Conservation (phyloP, 2,329 filamentous ascomycete species). For the Aspergillus calidoustus region DNA sequence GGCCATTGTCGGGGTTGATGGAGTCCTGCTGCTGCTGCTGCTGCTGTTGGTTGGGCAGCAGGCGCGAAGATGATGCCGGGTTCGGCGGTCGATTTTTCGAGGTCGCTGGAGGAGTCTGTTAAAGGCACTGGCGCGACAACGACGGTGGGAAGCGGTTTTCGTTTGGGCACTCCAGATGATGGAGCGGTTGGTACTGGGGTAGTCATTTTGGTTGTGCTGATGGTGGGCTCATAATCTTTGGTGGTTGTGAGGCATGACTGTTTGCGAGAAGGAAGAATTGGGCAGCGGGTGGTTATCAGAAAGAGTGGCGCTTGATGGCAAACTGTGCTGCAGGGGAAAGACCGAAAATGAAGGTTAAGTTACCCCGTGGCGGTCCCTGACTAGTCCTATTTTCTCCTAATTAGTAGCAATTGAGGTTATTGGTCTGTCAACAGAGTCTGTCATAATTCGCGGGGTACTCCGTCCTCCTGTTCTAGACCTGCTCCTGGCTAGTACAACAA, state of each 20-base stretch:
- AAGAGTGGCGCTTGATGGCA: slow-evolving; percentile 1
- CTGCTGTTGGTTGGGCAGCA: background rate
- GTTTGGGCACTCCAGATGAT: slow-evolving; percentile 10
- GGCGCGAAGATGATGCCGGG: background rate
- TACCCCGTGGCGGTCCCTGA: background rate
- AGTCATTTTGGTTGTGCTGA: background rate
- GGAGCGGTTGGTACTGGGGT: background rate
- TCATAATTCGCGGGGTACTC: background rate
- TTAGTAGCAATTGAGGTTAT: background rate
- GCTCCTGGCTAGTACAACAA: background rate
- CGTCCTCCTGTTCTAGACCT: background rate
- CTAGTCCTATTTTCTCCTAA: background rate
- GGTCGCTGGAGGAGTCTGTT: slow-evolving; percentile 4
- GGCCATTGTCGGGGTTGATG: background rate
- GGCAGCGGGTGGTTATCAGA: background rate
- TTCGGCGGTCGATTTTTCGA: slow-evolving; percentile 20
- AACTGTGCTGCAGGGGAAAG: slow-evolving; percentile 2
- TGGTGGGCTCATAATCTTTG: background rate
- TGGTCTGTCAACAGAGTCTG: background rate
- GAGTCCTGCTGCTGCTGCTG: background rate
- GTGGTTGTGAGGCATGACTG: background rate
- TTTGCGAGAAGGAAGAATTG: background rate
- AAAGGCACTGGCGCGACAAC: background rate
- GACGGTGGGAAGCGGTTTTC: slow-evolving; percentile 11
- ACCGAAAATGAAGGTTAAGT: background rate